These are phyloP conservation scores for Balakata baccata DNA, from an alignment of 345 rosid genomes.

Conservation along the genomic window DNA sequence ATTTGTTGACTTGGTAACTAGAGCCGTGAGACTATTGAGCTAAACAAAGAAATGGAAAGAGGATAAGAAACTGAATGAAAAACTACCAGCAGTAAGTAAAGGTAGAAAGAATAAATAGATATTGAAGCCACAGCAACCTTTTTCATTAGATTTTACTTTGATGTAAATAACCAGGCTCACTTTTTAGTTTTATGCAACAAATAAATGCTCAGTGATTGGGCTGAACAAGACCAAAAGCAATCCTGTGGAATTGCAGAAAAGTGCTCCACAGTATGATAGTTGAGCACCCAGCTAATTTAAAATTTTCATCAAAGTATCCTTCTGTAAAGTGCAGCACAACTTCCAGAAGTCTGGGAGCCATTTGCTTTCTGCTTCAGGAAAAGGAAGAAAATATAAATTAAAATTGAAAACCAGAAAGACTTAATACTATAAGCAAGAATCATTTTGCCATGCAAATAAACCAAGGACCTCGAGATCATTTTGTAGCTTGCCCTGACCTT, in stretches of 20 bases:
- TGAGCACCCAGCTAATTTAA: slow-evolving; percentile 67
- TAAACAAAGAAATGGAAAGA: too few species aligned
- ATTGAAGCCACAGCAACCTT: too few species aligned
- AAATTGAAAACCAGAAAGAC: slow-evolving; percentile 13
- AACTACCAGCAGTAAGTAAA: background rate
- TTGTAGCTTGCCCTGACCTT: slow-evolving; percentile 60
- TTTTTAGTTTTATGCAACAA: background rate
- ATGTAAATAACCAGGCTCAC: background rate
- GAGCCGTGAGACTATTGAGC: background rate
- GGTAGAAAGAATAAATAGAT: too few species aligned
- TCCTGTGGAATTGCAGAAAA: slow-evolving; percentile 90
- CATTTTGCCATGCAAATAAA: slow-evolving; percentile 28
- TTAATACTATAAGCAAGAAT: slow-evolving; percentile 12
- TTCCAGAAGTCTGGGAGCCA: slow-evolving; percentile 35
- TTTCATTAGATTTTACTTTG: background rate
- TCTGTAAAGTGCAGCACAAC: slow-evolving; percentile 41
- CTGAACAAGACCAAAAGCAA: slow-evolving; percentile 17
- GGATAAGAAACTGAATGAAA: background rate
- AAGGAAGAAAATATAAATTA: slow-evolving; percentile 20
- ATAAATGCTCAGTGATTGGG: background rate
- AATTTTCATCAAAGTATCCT: slow-evolving; percentile 46
- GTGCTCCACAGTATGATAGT: slow-evolving; percentile 63
- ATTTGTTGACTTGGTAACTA: background rate
- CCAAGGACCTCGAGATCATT: slow-evolving; percentile 75
- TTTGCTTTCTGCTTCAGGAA: slow-evolving; percentile 45